phyloP scores from a whole-genome alignment of 1,139 yeast species.

The Candida freyschussii region DNA sequence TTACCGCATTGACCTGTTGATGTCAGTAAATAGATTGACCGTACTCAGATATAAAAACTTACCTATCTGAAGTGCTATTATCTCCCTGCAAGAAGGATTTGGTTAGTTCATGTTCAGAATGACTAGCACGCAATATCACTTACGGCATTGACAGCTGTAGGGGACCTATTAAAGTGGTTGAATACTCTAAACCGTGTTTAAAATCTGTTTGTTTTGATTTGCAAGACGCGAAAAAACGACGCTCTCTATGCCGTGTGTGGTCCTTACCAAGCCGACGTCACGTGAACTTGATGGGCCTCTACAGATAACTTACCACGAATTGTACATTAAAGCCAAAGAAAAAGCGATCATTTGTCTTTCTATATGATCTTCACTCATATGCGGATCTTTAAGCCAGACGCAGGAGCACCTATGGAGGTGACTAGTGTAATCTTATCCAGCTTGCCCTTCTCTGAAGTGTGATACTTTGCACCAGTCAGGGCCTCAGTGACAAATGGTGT shows the following conservation, averaged over 20 bases:
- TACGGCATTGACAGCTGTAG: slow-evolving; percentile 1
- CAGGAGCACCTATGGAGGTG: slow-evolving; percentile 86
- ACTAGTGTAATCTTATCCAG: slow-evolving; percentile 72
- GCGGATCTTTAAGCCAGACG: slow-evolving; percentile 74
- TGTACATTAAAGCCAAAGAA: slow-evolving; percentile 5
- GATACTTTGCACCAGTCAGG: slow-evolving; percentile 88
- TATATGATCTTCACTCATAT: slow-evolving; percentile 1
- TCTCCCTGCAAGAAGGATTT: slow-evolving; percentile 34
- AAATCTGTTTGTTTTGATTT: background rate
- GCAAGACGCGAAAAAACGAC: background rate
- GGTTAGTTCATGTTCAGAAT: too few relatives aligned
- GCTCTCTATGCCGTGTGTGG: background rate
- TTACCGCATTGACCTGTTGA: slow-evolving; percentile 99
- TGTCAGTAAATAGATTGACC: too few relatives aligned
- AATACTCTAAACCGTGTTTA: too few relatives aligned
- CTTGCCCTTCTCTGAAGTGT: slow-evolving; percentile 69
- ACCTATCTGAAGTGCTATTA: slow-evolving; percentile 63
- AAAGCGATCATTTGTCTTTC: background rate
- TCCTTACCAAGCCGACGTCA: background rate
- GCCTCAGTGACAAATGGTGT: slow-evolving; percentile 69
- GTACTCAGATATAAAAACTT: too few relatives aligned
- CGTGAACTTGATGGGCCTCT: background rate
- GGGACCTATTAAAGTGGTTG: background rate
- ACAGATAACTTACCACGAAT: background rate
- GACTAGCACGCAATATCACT: too few relatives aligned